phyloP scores from a whole-genome alignment of 148 eudicot genomes.

The Silene uniflora region DNA sequence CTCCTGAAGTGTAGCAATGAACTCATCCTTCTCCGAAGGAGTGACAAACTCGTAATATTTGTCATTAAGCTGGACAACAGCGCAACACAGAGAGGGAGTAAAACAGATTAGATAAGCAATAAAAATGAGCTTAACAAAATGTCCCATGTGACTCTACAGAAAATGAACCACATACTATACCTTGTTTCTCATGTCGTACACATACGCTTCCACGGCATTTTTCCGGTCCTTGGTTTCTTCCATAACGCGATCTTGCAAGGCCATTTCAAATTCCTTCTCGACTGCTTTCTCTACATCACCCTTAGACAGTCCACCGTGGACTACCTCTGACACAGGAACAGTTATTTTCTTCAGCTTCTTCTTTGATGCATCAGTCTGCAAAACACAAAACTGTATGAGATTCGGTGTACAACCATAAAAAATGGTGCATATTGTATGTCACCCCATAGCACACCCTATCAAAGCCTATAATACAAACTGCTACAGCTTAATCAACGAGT shows the following conservation, averaged over 20 bases:
- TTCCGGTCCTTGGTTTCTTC: slow-evolving; percentile 89
- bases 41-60: slow-evolving; percentile 69
- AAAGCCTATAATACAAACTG: neutral
- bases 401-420: neutral
- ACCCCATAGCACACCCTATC: neutral
- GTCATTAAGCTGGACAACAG: slow-evolving; percentile 59
- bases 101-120: neutral
- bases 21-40: slow-evolving; percentile 63
- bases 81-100: neutral
- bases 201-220: slow-evolving; percentile 91
- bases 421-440: neutral
- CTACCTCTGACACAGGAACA: slow-evolving; percentile 62
- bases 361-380: slow-evolving; percentile 70
- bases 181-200: slow-evolving; percentile 91
- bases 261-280: slow-evolving; percentile 96
- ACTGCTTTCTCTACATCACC: slow-evolving; percentile 70
- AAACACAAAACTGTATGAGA: neutral
- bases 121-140: neutral
- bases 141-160: neutral
- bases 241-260: slow-evolving; percentile 89
- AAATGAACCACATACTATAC: slow-evolving; percentile 25
- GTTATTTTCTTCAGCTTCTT: slow-evolving; percentile 72
- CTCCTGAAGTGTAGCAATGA: slow-evolving; percentile 65
- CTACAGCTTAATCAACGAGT: neutral
- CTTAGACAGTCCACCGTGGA: slow-evolving; percentile 57